Evolutionary conservation across 306 rosid species (phyloP), one percentile per base, ranked within the genome.

Genomic region (Vicia villosa): DNA sequence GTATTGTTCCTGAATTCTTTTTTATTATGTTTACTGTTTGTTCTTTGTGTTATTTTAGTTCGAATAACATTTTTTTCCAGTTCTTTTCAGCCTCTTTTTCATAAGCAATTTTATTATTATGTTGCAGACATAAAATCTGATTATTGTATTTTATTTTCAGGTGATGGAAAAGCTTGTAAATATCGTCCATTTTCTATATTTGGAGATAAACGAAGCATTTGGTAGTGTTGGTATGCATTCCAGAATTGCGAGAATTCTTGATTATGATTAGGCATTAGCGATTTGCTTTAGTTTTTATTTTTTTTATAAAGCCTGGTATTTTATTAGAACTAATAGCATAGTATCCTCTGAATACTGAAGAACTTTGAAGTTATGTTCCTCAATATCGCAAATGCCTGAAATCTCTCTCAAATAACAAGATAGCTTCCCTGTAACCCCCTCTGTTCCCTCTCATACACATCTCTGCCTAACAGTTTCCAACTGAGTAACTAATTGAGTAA

Each of bases 111-210:
- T 41, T 60, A 12, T 74, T 38, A 17, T 40, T 64, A 64, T 32
- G n/a, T n/a, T n/a, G 42, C 59, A 13, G 37, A 36, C 63, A 30
- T 76, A 16, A 56, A 77, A 61, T 76, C 20, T 72, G 55, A 66
- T 66, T 81, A 50, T 69, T 83, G 69, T 77, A 70, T 79, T 65
- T 81, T 77, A 70, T 80, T 65, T 81, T 22, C 89, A 95, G 99
- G 91, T 91, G 77, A 95, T 95, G 99, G 96, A 95, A 86, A 89
- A 91, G 77, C 92, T 95, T 45, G 93, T 81, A 28, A 97, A 95
- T 73, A 73, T 89, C 1, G 97, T 95, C 46, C 89, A 89, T 72
- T 89, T 77, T 80, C 83, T 95, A 71, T 93, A 95, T 80, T 82
- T 89, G 88, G 93, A 89, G 89, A 95, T 91, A 79, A 87, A 83